These are phyloP conservation scores for Sinapis alba DNA, from an alignment of 441 rosid species.

Conservation along the genomic window DNA sequence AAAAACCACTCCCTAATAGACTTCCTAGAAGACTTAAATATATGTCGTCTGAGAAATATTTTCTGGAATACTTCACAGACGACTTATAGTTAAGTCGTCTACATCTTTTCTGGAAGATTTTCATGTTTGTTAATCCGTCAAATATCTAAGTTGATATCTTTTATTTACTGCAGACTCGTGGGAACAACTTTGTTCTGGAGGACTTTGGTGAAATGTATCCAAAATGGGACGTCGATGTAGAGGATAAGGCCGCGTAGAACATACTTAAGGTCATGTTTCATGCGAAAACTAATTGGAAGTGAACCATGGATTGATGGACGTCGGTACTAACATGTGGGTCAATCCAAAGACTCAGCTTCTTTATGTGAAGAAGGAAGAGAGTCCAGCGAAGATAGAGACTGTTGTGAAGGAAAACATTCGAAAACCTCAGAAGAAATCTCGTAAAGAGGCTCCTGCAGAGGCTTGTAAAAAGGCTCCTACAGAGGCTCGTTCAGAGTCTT, in stretches of 20 bases:
- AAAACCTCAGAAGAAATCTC: neutral
- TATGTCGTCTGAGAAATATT: too few species aligned
- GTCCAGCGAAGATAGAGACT: too few species aligned
- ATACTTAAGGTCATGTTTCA: neutral
- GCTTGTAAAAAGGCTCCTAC: neutral
- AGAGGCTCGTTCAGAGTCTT: too few species aligned
- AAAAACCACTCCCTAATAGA: too few species aligned
- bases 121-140: too few species aligned
- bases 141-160: too few species aligned
- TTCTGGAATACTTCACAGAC: too few species aligned
- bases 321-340: neutral
- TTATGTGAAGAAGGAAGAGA: neutral
- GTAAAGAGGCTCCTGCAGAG: neutral
- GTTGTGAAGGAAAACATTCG: neutral
- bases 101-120: too few species aligned
- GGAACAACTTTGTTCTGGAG: neutral
- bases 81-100: too few species aligned
- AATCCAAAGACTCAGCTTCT: too few species aligned
- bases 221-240: neutral
- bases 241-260: neutral
- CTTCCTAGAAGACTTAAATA: too few species aligned
- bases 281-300: neutral
- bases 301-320: neutral
- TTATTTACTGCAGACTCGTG: neutral
- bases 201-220: neutral